These are phyloP conservation scores for Scleroderma citrinum DNA, from an alignment of 768 basidiomycete species.

Conservation along the genomic window DNA sequence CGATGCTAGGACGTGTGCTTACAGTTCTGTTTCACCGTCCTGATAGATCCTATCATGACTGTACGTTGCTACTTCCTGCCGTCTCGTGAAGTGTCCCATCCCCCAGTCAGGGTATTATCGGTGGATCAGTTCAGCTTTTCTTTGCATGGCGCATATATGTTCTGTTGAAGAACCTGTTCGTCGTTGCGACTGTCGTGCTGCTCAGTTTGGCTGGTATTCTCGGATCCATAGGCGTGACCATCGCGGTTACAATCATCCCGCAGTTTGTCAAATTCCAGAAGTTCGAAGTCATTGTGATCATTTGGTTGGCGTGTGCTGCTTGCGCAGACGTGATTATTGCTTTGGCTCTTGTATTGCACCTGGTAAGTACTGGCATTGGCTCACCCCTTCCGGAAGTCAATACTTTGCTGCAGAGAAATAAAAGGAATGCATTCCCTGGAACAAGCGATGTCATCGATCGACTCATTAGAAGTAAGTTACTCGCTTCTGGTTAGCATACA, in stretches of 20 bases:
- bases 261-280: background rate
- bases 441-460: conserved; percentile 37
- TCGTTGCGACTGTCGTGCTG: conserved; percentile 18
- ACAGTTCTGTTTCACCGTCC: background rate
- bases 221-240: conserved; percentile 17
- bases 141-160: conserved; percentile 36
- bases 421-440: conserved; percentile 34
- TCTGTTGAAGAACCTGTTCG: conserved; percentile 23
- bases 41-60: conserved; percentile 40
- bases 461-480: conserved; percentile 32
- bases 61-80: conserved; percentile 15
- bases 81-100: background rate
- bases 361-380: conserved; percentile 24
- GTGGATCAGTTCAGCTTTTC: conserved; percentile 37
- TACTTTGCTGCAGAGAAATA: conserved; percentile 24
- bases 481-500: background rate
- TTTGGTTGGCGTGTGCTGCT: background rate
- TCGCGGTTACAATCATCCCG: background rate
- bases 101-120: conserved; percentile 34
- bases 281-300: background rate
- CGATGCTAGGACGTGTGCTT: background rate
- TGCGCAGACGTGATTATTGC: conserved; percentile 38
- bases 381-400: background rate
- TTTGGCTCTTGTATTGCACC: conserved; percentile 33
- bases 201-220: conserved; percentile 20